Evolutionary conservation across 108 stramenopile species (phyloP).

Genomic region (Nitzschia palea): DNA sequence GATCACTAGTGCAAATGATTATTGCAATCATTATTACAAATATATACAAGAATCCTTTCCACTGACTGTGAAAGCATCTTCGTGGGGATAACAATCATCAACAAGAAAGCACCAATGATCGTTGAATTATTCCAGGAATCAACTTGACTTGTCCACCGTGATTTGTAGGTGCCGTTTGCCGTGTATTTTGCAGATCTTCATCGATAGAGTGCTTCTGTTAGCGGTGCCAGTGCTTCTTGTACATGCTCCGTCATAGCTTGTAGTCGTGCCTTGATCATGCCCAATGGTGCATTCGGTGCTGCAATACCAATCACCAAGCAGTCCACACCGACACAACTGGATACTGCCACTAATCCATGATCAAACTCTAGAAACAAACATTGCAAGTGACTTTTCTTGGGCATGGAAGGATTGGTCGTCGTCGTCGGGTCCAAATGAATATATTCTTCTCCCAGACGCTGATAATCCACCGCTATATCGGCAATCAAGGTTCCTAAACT

Average conservation of each 20-base stretch:
- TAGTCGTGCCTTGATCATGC: slow-evolving; percentile 68
- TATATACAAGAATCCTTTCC: no score
- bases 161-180: no score
- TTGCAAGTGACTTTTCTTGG: slow-evolving; percentile 45
- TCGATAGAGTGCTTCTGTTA: slow-evolving; percentile 35
- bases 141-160: no score
- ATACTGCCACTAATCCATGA: slow-evolving; percentile 64
- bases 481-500: slow-evolving; percentile 70
- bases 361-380: slow-evolving; percentile 52
- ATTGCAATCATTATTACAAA: no score
- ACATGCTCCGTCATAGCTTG: slow-evolving; percentile 65
- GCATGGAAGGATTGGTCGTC: neutral
- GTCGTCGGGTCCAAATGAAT: slow-evolving; percentile 6
- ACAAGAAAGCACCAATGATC: no score
- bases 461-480: slow-evolving; percentile 58
- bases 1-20: no score
- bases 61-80: no score
- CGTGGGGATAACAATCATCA: no score
- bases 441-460: slow-evolving; percentile 36
- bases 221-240: slow-evolving; percentile 69
- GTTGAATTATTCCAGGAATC: no score
- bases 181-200: no score
- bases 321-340: slow-evolving; percentile 56
- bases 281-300: slow-evolving; percentile 59
- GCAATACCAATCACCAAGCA: slow-evolving; percentile 81